phyloP scores from a whole-genome alignment of 2,329 filamentous ascomycete genomes.

The Phialophora chinensis region DNA sequence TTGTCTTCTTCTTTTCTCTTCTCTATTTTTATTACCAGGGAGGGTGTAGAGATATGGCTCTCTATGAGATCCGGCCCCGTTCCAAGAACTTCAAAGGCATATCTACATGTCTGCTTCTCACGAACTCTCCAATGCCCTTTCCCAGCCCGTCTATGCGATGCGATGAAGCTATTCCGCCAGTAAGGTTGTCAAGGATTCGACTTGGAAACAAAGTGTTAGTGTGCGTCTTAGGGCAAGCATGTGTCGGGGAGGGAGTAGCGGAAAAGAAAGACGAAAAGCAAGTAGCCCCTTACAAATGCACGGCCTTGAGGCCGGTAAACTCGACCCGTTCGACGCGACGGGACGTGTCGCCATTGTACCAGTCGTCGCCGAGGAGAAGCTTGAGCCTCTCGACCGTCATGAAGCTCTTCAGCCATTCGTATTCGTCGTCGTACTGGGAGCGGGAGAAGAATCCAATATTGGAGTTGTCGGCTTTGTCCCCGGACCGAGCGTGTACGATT shows the following conservation, averaged over 20 bases:
- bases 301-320: slow-evolving; percentile 25
- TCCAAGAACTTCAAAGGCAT: slow-evolving; percentile 23
- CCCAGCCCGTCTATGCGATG: slow-evolving; percentile 27
- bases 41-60: too few relatives aligned
- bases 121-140: slow-evolving; percentile 27
- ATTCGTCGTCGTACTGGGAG: slow-evolving; percentile 33
- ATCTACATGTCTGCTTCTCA: slow-evolving; percentile 24
- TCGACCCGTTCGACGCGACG: slow-evolving; percentile 22
- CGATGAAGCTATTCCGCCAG: slow-evolving; percentile 21
- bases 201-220: neutral
- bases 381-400: slow-evolving; percentile 48
- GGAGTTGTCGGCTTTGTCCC: slow-evolving; percentile 48
- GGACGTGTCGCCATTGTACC: slow-evolving; percentile 5
- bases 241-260: neutral
- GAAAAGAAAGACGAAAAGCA: too few relatives aligned
- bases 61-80: neutral
- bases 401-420: slow-evolving; percentile 47
- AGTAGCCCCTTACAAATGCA: slow-evolving; percentile 24
- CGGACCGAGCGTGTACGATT: slow-evolving; percentile 51
- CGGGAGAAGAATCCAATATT: slow-evolving; percentile 50
- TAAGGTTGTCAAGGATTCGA: slow-evolving; percentile 26
- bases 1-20: too few relatives aligned
- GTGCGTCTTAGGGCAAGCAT: neutral
- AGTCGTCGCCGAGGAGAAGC: slow-evolving; percentile 37
- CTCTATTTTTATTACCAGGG: too few relatives aligned